phyloP scores from a whole-genome alignment of 495 filamentous ascomycete species.

The Neohortaea acidophila region DNA sequence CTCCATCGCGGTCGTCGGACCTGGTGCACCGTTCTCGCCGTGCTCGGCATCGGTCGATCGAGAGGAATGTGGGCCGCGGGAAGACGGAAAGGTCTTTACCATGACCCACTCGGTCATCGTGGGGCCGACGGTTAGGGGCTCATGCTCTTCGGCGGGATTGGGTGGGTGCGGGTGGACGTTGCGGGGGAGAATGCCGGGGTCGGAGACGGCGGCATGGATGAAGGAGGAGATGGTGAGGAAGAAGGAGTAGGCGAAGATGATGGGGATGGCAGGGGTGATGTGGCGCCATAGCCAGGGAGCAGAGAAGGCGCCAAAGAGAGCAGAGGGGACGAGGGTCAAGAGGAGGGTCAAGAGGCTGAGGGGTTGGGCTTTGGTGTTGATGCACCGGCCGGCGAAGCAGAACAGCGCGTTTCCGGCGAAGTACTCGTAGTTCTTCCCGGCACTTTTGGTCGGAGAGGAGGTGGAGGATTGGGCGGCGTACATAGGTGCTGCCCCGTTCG shows the following conservation, averaged over 20 bases:
- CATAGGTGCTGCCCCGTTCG: conserved; percentile 30
- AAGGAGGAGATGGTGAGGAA: conserved; percentile 86
- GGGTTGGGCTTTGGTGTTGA: conserved; percentile 80
- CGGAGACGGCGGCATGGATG: conserved; percentile 73
- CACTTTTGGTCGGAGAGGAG: conserved; percentile 39
- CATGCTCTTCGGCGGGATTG: conserved; percentile 41
- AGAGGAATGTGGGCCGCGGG: not conserved
- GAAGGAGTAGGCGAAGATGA: conserved; percentile 80
- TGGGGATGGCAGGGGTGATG: conserved; percentile 80
- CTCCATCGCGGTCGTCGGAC: conserved; percentile 58
- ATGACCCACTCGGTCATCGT: conserved; percentile 82
- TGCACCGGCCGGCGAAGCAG: conserved; percentile 65
- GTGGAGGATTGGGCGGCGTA: conserved; percentile 55
- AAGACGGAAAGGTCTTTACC: conserved; percentile 31
- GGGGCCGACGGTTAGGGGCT: conserved; percentile 66
- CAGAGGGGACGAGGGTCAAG: conserved; percentile 56
- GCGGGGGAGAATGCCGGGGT: conserved; percentile 84
- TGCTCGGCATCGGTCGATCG: not conserved
- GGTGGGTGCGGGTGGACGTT: conserved; percentile 58
- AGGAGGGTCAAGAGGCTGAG: conserved; percentile 80
- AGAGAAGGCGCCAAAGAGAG: conserved; percentile 76
- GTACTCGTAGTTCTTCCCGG: conserved; percentile 73
- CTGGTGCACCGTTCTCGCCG: not conserved
- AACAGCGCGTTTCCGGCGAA: conserved; percentile 86
- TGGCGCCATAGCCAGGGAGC: conserved; percentile 83